Base-by-base conservation (phyloP, 192 early-diverging fungal genomes). In the Gonapodya sp. region DNA sequence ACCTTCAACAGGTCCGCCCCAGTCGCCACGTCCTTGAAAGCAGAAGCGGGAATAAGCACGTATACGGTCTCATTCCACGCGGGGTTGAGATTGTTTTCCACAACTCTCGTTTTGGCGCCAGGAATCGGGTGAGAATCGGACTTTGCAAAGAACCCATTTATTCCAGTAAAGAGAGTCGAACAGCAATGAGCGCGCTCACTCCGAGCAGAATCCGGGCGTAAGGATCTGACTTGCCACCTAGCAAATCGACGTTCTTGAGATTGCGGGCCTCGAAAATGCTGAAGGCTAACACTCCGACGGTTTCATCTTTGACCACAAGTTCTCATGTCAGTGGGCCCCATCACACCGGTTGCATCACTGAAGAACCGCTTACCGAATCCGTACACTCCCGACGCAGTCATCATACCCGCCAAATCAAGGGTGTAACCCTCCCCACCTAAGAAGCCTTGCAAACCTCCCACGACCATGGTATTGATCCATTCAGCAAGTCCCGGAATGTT, bases 171-270 rank as follows among this genome's bases (percentile, higher is more conserved):
- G 95, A 2, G 88, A 81, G 18, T 83, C 90, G 0, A 93, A 79
- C 35, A 87, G n/a, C n/a, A n/a, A n/a, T n/a, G n/a, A n/a, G 89
- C 78, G 89, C 88, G 16, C 91, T 90, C 75, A 93, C 92, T 77
- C 91, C 93, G 79, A 96, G 85, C 8, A 87, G 89, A 77, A 98
- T 85, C 16, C 84, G 85, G 74, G 93, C 87, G 82, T 95, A 97
- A 33, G 98, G 98, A 84, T 99, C 98, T 31, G 93, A 91, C 80
- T 90, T 93, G 33, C 80, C 80, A 81, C 96, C 95, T 79, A 96
- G 91, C 24, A 94, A 86, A 84, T 98, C 98, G 33, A 88, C 85
- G 85, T 97, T 97, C 84, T 92, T 93, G 79, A 99, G 84, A 2
- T 89, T 89, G 73, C 91, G 92, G 31, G 94, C 98, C 36, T 92